Evolutionary conservation across 805 yeast species (phyloP).

Genomic region (Saccharomycopsis sp.): DNA sequence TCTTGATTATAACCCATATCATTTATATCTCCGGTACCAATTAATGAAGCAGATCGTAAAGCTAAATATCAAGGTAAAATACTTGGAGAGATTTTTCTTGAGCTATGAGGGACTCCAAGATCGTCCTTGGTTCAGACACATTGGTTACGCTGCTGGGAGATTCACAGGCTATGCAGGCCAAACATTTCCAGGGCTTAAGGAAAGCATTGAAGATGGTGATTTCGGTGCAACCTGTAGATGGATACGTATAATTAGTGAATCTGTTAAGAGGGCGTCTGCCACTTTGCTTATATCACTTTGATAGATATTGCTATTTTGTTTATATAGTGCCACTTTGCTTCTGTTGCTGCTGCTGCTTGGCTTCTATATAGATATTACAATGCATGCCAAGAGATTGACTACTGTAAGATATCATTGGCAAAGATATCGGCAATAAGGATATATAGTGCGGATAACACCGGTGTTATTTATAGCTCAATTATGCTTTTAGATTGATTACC

Average conservation of each 20-base stretch:
- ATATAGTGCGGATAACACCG: too few relatives aligned
- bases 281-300: constrained; percentile 1
- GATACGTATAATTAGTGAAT: constrained; percentile 29
- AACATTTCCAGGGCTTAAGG: constrained; percentile 48
- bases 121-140: constrained; percentile 54
- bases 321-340: too few relatives aligned
- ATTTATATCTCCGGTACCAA: background rate
- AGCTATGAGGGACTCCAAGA: constrained; percentile 43
- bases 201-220: constrained; percentile 45
- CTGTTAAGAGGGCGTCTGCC: constrained; percentile 9
- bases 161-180: constrained; percentile 59
- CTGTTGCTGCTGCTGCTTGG: too few relatives aligned
- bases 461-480: too few relatives aligned
- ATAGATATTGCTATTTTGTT: too few relatives aligned
- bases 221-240: constrained; percentile 33
- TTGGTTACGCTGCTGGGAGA: constrained; percentile 52
- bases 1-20: background rate
- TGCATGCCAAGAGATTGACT: too few relatives aligned
- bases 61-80: constrained; percentile 36
- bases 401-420: too few relatives aligned
- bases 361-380: too few relatives aligned
- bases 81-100: constrained; percentile 41
- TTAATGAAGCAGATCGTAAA: constrained; percentile 20
- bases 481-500: background rate
- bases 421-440: too few relatives aligned